Percentiles rank a stretch among this genome's conserved stretches.
phyloP scores from a whole-genome alignment of 2,329 filamentous ascomycete genomes.

The Huntiella omanensis region DNA sequence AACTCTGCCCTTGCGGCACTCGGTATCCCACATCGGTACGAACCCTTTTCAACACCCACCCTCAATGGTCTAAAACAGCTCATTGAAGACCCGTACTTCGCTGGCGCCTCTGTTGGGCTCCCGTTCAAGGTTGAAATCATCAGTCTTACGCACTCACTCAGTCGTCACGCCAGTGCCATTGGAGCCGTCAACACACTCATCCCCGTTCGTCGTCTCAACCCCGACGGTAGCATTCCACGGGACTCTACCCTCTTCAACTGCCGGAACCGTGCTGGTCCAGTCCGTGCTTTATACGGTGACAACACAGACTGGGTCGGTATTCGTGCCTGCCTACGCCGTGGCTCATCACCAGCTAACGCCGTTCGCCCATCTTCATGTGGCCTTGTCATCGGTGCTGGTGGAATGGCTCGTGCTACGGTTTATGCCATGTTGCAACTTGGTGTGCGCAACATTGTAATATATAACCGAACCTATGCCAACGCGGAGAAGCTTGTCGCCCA shows the following conservation, averaged over 20 bases:
- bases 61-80: slow-evolving; percentile 45
- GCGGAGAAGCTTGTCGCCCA: slow-evolving; percentile 49
- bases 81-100: slow-evolving; percentile 47
- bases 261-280: slow-evolving; percentile 43
- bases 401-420: slow-evolving; percentile 61
- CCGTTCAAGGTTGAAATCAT: slow-evolving; percentile 63
- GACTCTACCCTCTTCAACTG: slow-evolving; percentile 12
- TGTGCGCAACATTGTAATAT: slow-evolving; percentile 56
- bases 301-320: slow-evolving; percentile 75
- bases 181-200: slow-evolving; percentile 62
- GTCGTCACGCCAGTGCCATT: slow-evolving; percentile 53
- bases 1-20: slow-evolving; percentile 47
- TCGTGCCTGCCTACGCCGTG: slow-evolving; percentile 50
- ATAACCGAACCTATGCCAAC: slow-evolving; percentile 50
- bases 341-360: slow-evolving; percentile 53
- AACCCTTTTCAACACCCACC: slow-evolving; percentile 41
- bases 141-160: slow-evolving; percentile 47
- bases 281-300: slow-evolving; percentile 54
- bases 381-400: slow-evolving; percentile 46
- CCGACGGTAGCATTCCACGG: slow-evolving; percentile 37
- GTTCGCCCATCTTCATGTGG: slow-evolving; percentile 36
- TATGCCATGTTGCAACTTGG: slow-evolving; percentile 65
- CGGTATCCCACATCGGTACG: slow-evolving; percentile 50
- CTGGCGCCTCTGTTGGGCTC: slow-evolving; percentile 51
- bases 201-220: slow-evolving; percentile 42